Evolutionary conservation across 2,329 filamentous ascomycete genomes (phyloP), one percentile per base, ranked within the genome.

Genomic region (Penicillium fuscoglaucum): DNA sequence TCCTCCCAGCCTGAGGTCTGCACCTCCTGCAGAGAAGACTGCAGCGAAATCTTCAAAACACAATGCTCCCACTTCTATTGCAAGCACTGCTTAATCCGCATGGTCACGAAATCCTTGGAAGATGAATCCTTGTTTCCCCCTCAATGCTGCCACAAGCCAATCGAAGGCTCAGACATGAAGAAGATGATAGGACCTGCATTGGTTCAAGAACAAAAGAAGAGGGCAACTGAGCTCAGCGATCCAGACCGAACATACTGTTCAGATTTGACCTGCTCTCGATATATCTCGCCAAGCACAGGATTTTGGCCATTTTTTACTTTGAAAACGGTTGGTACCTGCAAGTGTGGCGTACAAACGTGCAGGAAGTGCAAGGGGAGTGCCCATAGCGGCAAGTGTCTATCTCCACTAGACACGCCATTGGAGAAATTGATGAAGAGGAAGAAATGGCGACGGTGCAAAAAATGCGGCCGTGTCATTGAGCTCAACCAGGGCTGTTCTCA

Each of bases 61-160:
- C 13, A 21, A n/a, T 56, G 54, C 31, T 52, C 31, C 9, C 46
- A 52, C 29, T 24, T 37, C 10, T 56, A 52, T 28, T 56, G 54
- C 39, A 56, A 39, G 17, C 4, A 12, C 1, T 52, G 54, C 24
- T 17, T 56, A 33, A 45, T 29, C 13, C 21, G 8, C 12, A 37
- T 45, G 29, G 40, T 39, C 17, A 33, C 29, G 3, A 51, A 29
- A 4, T 51, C 29, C 12, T 13, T 51, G 24, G 7, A 19, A 6
- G 39, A 21, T 12, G 39, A n/a, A 24, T 44, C 47, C 6, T 13
- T 28, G 6, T 52, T 44, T 6, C 47, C 53, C 2, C 31, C 24
- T n/a, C 21, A 37, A 52, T 56, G 47, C 17, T 56, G 54, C 31
- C 15, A 13, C 6, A 41, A 37, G 12, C 31, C 24, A n/a, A 39